Conservation (phyloP, 2,329 filamentous ascomycete genomes). For the Byssoonygena ceratinophila region DNA sequence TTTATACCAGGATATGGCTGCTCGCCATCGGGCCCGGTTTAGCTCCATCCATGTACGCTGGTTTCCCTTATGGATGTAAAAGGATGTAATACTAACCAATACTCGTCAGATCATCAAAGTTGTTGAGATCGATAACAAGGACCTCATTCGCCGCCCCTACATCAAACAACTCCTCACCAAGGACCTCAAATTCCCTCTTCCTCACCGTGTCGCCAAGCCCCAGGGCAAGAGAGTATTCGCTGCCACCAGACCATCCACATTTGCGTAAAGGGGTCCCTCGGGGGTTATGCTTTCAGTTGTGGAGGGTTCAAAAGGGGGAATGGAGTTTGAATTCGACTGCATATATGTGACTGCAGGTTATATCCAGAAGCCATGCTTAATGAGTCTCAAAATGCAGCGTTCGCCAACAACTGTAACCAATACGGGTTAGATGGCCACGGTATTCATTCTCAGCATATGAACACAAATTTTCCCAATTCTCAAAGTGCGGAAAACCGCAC, state of each 20-base stretch:
- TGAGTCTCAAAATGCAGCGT: conserved; percentile 12
- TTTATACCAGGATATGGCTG: conserved; percentile 99
- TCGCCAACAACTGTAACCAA: conserved; percentile 10
- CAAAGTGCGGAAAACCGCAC: background rate
- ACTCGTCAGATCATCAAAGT: conserved; percentile 80
- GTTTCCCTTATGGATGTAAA: background rate
- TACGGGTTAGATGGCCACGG: conserved; percentile 11
- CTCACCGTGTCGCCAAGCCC: conserved; percentile 83
- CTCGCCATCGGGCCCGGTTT: conserved; percentile 96
- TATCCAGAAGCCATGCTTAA: conserved; percentile 10
- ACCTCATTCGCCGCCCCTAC: conserved; percentile 95
- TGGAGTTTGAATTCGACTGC: conserved; percentile 10
- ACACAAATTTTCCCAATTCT: conserved; percentile 7
- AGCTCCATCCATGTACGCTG: conserved; percentile 89
- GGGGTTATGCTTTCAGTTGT: conserved; percentile 7
- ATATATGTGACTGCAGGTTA: conserved; percentile 14
- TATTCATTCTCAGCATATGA: conserved; percentile 10
- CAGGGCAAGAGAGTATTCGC: conserved; percentile 83
- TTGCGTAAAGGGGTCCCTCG: conserved; percentile 60
- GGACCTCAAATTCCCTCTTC: conserved; percentile 94
- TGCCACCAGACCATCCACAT: conserved; percentile 87
- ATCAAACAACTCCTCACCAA: conserved; percentile 97
- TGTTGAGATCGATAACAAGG: conserved; percentile 88
- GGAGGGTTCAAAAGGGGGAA: conserved; percentile 11
- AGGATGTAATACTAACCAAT: conserved; percentile 9